These are phyloP conservation scores for Hypomontagnella monticulosa DNA, from an alignment of 495 filamentous ascomycete species.

Conservation along the genomic window DNA sequence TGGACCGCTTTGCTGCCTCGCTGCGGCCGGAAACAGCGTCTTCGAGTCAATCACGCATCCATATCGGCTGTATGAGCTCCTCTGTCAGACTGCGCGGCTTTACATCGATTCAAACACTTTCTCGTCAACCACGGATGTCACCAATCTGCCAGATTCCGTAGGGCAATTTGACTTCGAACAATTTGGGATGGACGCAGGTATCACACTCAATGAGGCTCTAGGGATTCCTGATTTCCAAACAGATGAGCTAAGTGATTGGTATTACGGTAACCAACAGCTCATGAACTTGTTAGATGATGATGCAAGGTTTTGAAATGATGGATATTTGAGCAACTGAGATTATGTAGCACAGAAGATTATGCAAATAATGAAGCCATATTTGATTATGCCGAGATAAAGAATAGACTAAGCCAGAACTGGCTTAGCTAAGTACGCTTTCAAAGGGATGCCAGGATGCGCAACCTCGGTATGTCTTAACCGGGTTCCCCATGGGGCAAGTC, in stretches of 20 bases:
- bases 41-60: conserved; percentile 7
- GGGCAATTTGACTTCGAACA: conserved; percentile 2
- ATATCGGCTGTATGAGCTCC: conserved; percentile 15
- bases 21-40: background rate
- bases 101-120: conserved; percentile 10
- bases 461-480: conserved; percentile 22
- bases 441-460: background rate
- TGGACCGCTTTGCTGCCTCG: background rate
- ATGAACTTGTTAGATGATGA: conserved; percentile 21
- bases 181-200: background rate
- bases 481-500: conserved; percentile 27
- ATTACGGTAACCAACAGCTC: conserved; percentile 17
- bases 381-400: background rate
- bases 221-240: conserved; percentile 12
- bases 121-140: background rate
- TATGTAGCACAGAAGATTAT: background rate
- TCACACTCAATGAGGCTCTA: background rate
- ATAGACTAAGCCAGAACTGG: background rate
- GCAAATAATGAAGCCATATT: background rate
- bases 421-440: background rate
- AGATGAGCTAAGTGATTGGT: conserved; percentile 10
- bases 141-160: background rate
- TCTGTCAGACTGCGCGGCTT: conserved; percentile 11
- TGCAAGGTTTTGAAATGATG: background rate
- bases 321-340: background rate